A percentile compares a stretch with the other conserved stretches of the same genome.
Evolutionary conservation across 192 early-diverging fungal species (phyloP).

Genomic region (Rhizophagus clarus): DNA sequence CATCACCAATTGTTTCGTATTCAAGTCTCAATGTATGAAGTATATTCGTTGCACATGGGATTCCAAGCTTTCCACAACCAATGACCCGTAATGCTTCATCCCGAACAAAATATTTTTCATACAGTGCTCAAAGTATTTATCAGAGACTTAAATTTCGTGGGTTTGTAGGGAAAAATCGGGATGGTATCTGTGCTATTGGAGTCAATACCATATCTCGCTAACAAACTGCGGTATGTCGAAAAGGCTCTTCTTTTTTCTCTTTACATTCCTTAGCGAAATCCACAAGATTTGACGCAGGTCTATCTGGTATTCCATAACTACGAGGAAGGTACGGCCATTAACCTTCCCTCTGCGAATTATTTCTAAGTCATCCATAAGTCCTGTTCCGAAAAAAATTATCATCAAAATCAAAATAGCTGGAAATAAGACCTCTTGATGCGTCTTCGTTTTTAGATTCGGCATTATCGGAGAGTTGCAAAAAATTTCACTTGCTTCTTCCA

Average conservation of each 20-base stretch:
- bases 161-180: slow-evolving; percentile 8
- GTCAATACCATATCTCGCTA: neutral
- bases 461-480: too few species aligned
- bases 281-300: neutral
- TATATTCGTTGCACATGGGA: slow-evolving; percentile 2
- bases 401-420: too few species aligned
- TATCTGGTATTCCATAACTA: too few species aligned
- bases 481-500: too few species aligned
- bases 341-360: too few species aligned
- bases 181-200: neutral
- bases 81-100: slow-evolving; percentile 18
- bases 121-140: slow-evolving; percentile 7
- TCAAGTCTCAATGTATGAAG: neutral
- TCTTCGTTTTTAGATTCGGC: too few species aligned
- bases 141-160: slow-evolving; percentile 10
- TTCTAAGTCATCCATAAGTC: too few species aligned
- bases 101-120: slow-evolving; percentile 5
- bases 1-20: slow-evolving; percentile 6
- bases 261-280: neutral
- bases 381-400: too few species aligned
- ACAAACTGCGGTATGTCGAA: too few species aligned
- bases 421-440: too few species aligned
- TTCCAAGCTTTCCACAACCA: slow-evolving; percentile 20
- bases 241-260: neutral
- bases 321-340: too few species aligned